These are phyloP conservation scores for Sugiyamaella marilandica DNA, from an alignment of 805 yeast species.

Conservation along the genomic window DNA sequence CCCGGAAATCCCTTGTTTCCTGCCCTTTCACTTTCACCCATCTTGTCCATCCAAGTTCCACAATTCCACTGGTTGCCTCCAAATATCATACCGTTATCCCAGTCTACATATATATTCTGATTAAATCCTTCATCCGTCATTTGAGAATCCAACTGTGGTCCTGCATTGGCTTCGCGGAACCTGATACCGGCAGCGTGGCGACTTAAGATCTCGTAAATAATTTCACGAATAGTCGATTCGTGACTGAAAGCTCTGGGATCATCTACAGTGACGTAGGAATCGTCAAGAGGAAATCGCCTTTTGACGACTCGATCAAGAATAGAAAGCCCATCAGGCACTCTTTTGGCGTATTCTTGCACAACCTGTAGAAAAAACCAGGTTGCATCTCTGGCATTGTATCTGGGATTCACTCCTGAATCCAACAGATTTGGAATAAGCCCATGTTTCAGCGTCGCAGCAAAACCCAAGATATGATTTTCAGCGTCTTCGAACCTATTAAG, in stretches of 20 bases:
- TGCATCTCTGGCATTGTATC: slow-evolving; percentile 95
- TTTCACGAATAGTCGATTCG: slow-evolving; percentile 64
- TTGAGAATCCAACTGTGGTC: slow-evolving; percentile 78
- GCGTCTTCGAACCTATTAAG: slow-evolving; percentile 80
- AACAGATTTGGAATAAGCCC: slow-evolving; percentile 90
- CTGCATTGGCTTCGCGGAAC: slow-evolving; percentile 94
- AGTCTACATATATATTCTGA: slow-evolving; percentile 73
- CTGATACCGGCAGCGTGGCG: slow-evolving; percentile 87
- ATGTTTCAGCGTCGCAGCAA: slow-evolving; percentile 88
- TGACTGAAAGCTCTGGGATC: slow-evolving; percentile 73
- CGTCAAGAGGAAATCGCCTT: slow-evolving; percentile 88
- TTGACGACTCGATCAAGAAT: slow-evolving; percentile 68
- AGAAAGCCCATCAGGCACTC: slow-evolving; percentile 62
- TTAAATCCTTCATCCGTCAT: slow-evolving; percentile 92
- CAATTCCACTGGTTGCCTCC: slow-evolving; percentile 93
- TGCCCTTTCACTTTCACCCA: slow-evolving; percentile 90
- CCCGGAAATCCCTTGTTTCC: slow-evolving; percentile 91
- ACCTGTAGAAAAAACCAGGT: slow-evolving; percentile 91
- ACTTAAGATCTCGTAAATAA: slow-evolving; percentile 73
- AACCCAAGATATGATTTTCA: slow-evolving; percentile 70
- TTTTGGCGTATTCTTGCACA: slow-evolving; percentile 71
- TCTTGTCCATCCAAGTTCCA: slow-evolving; percentile 99
- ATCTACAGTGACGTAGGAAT: slow-evolving; percentile 62
- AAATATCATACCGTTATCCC: slow-evolving; percentile 80
- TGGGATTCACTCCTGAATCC: slow-evolving; percentile 89